Conservation (phyloP, 108 stramenopile species). For the Conticribra guillardii region DNA sequence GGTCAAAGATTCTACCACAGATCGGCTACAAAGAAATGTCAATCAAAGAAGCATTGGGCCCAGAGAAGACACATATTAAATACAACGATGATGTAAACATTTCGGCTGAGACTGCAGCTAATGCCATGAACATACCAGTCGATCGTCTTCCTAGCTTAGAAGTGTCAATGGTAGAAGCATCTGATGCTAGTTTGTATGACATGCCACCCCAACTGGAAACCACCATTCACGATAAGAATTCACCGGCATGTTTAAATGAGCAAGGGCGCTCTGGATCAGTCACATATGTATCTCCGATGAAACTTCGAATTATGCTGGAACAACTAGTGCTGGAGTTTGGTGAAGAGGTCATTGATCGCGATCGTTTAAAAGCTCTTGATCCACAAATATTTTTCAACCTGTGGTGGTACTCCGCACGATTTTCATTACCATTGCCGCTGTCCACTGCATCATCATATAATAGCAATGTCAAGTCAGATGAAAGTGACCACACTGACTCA, state of each 20-base stretch:
- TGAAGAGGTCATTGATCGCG: conserved; percentile 75
- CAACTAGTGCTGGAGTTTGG: conserved; percentile 70
- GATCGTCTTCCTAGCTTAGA: conserved; percentile 8
- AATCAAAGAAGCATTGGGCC: conserved; percentile 26
- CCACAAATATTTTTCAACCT: conserved; percentile 82
- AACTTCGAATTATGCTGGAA: conserved; percentile 58
- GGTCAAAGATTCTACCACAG: conserved; percentile 53
- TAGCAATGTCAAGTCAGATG: not conserved
- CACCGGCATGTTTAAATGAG: conserved; percentile 11
- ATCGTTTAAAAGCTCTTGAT: conserved; percentile 59
- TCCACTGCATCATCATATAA: conserved; percentile 26
- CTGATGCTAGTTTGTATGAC: conserved; percentile 33
- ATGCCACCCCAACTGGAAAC: conserved; percentile 71
- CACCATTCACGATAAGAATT: conserved; percentile 6
- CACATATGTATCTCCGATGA: not conserved
- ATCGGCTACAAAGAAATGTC: conserved; percentile 66
- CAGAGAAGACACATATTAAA: not conserved
- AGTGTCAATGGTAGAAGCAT: conserved; percentile 2
- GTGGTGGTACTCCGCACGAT: conserved; percentile 88
- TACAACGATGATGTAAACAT: not conserved
- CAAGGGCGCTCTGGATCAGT: not conserved
- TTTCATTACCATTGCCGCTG: conserved; percentile 82
- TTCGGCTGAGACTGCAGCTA: conserved; percentile 11
- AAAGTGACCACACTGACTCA: not conserved
- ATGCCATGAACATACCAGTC: not conserved